Evolutionary conservation across 352 stramenopile genomes (phyloP).

Genomic region (Pilasporangium apinafurcum): DNA sequence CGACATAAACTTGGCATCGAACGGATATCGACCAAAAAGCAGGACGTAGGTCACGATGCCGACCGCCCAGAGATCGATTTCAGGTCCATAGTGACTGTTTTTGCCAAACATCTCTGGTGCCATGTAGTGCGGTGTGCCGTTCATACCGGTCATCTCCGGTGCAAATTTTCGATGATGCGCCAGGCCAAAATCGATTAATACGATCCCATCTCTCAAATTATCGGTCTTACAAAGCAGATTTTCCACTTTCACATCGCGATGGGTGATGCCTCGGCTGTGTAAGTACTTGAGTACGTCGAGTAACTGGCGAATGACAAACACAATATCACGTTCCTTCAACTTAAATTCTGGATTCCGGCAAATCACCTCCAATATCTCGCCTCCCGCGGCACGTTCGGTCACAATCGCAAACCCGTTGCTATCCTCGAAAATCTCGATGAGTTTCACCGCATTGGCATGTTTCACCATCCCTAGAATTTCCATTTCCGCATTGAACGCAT

Average conservation of each 20-base stretch:
- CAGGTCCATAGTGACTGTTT: conserved; percentile 40
- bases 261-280: conserved; percentile 66
- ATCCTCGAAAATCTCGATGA: conserved; percentile 69
- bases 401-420: conserved; percentile 62
- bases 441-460: conserved; percentile 46
- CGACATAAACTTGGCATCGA: conserved; percentile 76
- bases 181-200: conserved; percentile 82
- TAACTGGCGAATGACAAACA: conserved; percentile 55
- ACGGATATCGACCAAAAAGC: conserved; percentile 67
- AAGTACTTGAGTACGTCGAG: conserved; percentile 62
- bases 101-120: conserved; percentile 78
- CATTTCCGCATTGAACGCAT: conserved; percentile 60
- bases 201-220: conserved; percentile 33
- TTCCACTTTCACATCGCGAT: conserved; percentile 81
- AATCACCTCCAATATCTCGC: conserved; percentile 61
- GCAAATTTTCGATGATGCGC: conserved; percentile 40
- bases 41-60: conserved; percentile 70
- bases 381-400: conserved; percentile 48
- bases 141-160: conserved; percentile 65
- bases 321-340: conserved; percentile 58
- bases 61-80: conserved; percentile 76
- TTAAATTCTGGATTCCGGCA: conserved; percentile 10
- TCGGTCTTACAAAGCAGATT: conserved; percentile 68
- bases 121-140: conserved; percentile 82
- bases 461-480: conserved; percentile 46